Conservation (phyloP, 1,139 yeast species). For the Trichomonascaceae sp. region DNA sequence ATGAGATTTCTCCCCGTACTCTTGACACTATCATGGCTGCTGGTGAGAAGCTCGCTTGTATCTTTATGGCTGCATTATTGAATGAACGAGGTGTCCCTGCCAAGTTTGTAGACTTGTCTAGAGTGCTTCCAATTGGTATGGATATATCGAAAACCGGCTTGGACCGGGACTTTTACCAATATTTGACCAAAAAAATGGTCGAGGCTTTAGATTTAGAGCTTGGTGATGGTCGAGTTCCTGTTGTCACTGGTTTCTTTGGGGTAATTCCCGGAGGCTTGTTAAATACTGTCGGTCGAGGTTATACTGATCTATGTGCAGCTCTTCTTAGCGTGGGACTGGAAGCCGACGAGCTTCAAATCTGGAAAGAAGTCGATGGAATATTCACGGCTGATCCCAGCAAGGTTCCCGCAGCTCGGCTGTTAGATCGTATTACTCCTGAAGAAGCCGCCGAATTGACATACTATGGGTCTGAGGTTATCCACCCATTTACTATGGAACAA, state of each 20-base stretch:
- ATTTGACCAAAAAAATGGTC: slow-evolving; percentile 56
- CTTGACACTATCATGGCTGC: slow-evolving; percentile 85
- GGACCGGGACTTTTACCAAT: slow-evolving; percentile 60
- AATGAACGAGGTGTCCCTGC: slow-evolving; percentile 75
- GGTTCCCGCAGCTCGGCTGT: slow-evolving; percentile 80
- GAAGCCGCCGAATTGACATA: slow-evolving; percentile 98
- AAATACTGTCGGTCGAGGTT: slow-evolving; percentile 93
- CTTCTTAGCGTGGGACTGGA: slow-evolving; percentile 84
- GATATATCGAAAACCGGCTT: slow-evolving; percentile 33
- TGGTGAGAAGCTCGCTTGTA: slow-evolving; percentile 89
- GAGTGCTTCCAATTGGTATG: slow-evolving; percentile 40
- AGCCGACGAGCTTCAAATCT: slow-evolving; percentile 92
- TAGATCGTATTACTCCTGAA: slow-evolving; percentile 90
- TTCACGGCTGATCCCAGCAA: slow-evolving; percentile 98
- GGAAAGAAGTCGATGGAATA: slow-evolving; percentile 99
- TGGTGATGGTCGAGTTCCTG: slow-evolving; percentile 59
- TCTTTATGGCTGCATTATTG: slow-evolving; percentile 79
- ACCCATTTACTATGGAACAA: slow-evolving; percentile 99
- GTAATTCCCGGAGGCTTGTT: slow-evolving; percentile 89
- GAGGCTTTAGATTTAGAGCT: slow-evolving; percentile 39
- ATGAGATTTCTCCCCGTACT: slow-evolving; percentile 86
- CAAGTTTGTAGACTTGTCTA: slow-evolving; percentile 70
- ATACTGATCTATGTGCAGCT: slow-evolving; percentile 97
- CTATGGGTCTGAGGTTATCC: slow-evolving; percentile 96
- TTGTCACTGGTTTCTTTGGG: slow-evolving; percentile 93